Base-by-base conservation (phyloP, 768 basidiomycete genomes). In the Guyanaporus albipodus region DNA sequence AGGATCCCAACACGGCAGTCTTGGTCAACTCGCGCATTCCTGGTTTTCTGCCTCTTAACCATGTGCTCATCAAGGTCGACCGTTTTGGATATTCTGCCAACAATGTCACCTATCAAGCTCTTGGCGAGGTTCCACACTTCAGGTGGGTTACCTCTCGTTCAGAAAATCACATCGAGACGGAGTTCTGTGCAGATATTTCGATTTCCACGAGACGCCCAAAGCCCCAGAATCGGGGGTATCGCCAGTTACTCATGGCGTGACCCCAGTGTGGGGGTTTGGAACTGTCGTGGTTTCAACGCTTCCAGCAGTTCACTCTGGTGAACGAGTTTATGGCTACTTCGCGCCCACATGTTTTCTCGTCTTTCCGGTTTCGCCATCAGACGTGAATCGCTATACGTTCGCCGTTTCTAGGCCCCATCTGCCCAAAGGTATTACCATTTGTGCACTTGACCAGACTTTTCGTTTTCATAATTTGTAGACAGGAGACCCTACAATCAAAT, bases 181-280 rank as follows among this genome's bases (percentile, higher is more conserved):
- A 38, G 17, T 19, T 49, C 57, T 73, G 3, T 68, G 66, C 46
- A 86, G 84, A 29, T 86, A 86, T 60, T 86, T 82, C 53, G 85
- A 85, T 49, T 86, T 82, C 46, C 79, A 84, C 52, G 45, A 64
- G 9, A 70, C 71, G 3, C 83, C 82, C 27, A 66, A 70, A 39
- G 50, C 4, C 47, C 67, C 6, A 46, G 52, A 24, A 34, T 49
- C 39, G 9, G 56, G 55, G 9, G 68, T 73, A 6, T 76, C 77
- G 4, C 53, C 72, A 5, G 66, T 68, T 44, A 78, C 77, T 0
- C 78, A 85, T 56, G 85, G 83, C 0, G 57, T 86, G 22, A 74
- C 83, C 15, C 84, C 84, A 0, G 85, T 85, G 6, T 86, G 84
- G 84, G 85, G 83, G 8, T 86, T 84, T 49, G 84, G 78, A 11